These are phyloP conservation scores for Yamadazyma dushanensis DNA, from an alignment of 1,139 yeast species.

Conservation along the genomic window DNA sequence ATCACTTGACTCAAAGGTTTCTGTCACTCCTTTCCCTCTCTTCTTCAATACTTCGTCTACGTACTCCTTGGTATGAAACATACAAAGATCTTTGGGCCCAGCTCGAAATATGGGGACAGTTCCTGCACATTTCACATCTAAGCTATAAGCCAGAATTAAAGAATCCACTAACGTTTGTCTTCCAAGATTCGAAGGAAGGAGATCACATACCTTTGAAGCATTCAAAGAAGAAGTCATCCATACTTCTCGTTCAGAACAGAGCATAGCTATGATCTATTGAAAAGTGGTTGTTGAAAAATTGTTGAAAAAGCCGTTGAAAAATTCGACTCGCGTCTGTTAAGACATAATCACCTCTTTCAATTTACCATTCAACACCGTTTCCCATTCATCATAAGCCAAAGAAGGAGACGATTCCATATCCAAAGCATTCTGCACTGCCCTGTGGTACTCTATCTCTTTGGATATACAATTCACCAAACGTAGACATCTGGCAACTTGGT, in stretches of 20 bases:
- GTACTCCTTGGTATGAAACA: constrained; percentile 42
- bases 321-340: not conserved
- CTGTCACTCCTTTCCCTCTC: constrained; percentile 15
- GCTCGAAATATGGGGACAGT: constrained; percentile 27
- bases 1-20: not conserved
- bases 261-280: constrained; percentile 13
- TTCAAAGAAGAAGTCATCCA: constrained; percentile 5
- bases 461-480: constrained; percentile 22
- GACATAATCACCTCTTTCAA: not conserved
- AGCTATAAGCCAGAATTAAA: constrained; percentile 42
- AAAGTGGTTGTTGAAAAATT: not conserved
- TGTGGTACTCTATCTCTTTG: constrained; percentile 14
- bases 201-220: constrained; percentile 34
- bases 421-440: constrained; percentile 5
- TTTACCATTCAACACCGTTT: constrained; percentile 8
- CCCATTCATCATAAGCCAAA: constrained; percentile 20
- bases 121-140: constrained; percentile 26
- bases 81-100: constrained; percentile 23
- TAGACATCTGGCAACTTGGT: constrained; percentile 22
- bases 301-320: no score
- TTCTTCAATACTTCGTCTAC: constrained; percentile 30
- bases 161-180: constrained; percentile 48
- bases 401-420: not conserved
- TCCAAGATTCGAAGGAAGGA: constrained; percentile 52
- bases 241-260: constrained; percentile 5